Base-by-base conservation (phyloP, 306 rosid genomes). In the Alnus glutinosa region DNA sequence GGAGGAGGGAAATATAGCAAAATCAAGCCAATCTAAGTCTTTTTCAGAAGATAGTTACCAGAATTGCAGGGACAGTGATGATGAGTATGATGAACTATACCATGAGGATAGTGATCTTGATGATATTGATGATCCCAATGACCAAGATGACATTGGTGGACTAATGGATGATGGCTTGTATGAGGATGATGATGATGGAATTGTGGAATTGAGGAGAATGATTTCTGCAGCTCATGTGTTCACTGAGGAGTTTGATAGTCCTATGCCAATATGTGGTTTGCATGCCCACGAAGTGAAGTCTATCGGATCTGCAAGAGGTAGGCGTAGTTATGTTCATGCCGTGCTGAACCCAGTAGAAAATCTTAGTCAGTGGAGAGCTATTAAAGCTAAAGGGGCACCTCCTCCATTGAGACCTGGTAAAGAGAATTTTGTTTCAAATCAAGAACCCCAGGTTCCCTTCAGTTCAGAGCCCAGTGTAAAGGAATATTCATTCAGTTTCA, bases 321-420 rank as follows among this genome's bases (percentile, higher is more conserved):
- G 96, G 78, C 89, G 85, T 86, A 83, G 61, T 68, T 88, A 89
- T 86, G 96, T 88, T 83, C 94, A 86, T 83, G 80, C 97, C 36
- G 94, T 92, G 81, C 78, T 91, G 81, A 92, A 85, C 73, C 97
- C 96, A 1, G 97, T 91, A 39, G 94, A 92, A 72, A 92, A 92
- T 39, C 85, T 94, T 34, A 74, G 89, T 23, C 97, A 92, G 70
- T 91, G 93, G 93, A 92, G 90, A 84, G 86, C 82, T 48, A 87
- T 80, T 9, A 92, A 94, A 88, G 84, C 83, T 47, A 88, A 77
- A 76, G 88, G 87, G 44, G 79, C 75, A 74, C 55, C 79, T 66
- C 28, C 28, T 23, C 49, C 71, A 51, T 64, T 70, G 79, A 89
- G 81, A 74, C 85, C 87, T 62, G 89, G 79, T 70, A 93, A 93